These are phyloP conservation scores for Acacia confusa DNA, from an alignment of 306 rosid genomes.

Conservation along the genomic window DNA sequence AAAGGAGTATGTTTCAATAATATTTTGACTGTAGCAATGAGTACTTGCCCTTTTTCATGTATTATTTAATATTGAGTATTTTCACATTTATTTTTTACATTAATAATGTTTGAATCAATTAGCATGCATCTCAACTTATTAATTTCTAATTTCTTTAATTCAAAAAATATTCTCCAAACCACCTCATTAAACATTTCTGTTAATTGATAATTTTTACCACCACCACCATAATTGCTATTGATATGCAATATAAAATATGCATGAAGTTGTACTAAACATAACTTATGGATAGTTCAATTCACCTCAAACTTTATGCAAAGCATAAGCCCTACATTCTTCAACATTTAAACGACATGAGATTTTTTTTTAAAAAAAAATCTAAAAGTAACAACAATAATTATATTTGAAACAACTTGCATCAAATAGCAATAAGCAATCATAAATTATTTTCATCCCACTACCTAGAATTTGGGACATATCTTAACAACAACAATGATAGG, in stretches of 20 bases:
- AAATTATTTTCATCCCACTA: conserved; percentile 11
- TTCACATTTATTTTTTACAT: too few species aligned
- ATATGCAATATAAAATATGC: too few species aligned
- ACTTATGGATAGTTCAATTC: neutral
- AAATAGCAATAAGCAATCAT: neutral
- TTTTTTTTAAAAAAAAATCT: neutral
- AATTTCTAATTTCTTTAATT: neutral
- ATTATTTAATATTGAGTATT: too few species aligned
- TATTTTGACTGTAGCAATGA: neutral
- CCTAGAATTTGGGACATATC: neutral
- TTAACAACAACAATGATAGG: conserved; percentile 6
- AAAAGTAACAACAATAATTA: neutral
- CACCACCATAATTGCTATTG: too few species aligned
- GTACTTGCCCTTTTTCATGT: neutral
- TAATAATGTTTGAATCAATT: neutral
- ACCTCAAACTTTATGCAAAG: neutral
- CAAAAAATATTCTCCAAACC: neutral
- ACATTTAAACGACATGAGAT: neutral
- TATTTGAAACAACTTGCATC: neutral
- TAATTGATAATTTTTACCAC: too few species aligned
- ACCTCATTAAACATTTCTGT: neutral
- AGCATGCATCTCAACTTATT: neutral
- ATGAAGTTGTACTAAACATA: neutral
- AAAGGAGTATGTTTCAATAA: too few species aligned
- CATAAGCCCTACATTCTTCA: neutral